Percentiles rank a stretch among this genome's conserved stretches.
These are phyloP conservation scores for Oryza rufipogon DNA, from an alignment of 176 grass and related monocot species.

Conservation along the genomic window DNA sequence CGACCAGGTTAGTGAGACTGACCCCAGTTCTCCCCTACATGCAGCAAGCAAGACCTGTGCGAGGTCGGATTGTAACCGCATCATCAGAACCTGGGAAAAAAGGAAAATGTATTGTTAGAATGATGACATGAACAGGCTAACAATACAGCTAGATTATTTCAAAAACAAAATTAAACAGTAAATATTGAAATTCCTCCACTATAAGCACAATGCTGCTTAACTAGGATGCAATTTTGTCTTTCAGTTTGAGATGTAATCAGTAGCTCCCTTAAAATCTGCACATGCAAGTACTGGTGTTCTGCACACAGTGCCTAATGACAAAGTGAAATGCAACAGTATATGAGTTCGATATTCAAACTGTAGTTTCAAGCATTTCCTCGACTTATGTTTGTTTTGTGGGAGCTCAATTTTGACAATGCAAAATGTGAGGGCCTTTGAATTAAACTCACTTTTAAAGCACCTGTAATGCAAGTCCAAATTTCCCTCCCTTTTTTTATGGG, in stretches of 20 bases:
- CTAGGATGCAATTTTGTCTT: neutral
- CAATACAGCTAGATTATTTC: neutral
- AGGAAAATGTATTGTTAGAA: neutral
- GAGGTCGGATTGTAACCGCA: slow-evolving; percentile 78
- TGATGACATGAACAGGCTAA: neutral
- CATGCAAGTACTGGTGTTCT: neutral
- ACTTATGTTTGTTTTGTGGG: neutral
- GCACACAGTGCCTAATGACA: neutral
- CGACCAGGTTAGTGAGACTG: slow-evolving; percentile 69
- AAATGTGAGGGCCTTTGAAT: neutral
- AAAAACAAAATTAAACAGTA: neutral
- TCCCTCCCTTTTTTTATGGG: too few relatives aligned
- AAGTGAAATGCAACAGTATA: neutral
- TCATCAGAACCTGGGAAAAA: slow-evolving; percentile 68
- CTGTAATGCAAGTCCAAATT: neutral
- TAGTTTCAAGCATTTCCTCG: neutral
- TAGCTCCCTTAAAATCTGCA: neutral
- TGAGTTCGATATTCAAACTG: neutral
- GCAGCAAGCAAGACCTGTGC: slow-evolving; percentile 77
- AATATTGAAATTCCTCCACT: neutral
- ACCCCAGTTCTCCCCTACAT: slow-evolving; percentile 66
- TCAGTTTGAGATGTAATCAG: neutral
- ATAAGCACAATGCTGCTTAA: neutral
- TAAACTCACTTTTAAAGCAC: neutral
- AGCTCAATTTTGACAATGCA: neutral